Conservation (phyloP, 2,329 filamentous ascomycete species). For the Whalleya microplaca region DNA sequence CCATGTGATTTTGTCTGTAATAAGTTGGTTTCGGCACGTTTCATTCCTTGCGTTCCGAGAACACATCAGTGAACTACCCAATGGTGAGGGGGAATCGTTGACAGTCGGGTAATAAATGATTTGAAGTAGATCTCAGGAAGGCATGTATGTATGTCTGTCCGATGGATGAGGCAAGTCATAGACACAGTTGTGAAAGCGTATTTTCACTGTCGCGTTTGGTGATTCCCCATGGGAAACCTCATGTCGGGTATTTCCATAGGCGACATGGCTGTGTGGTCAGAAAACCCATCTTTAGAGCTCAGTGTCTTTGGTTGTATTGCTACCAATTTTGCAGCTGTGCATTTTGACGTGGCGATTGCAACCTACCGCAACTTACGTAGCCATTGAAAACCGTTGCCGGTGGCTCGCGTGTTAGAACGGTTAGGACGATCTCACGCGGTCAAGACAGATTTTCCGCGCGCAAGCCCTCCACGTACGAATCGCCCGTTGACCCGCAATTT, state of each 20-base stretch:
- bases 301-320: background rate
- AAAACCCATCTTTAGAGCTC: background rate
- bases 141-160: background rate
- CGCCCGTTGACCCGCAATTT: conserved; percentile 12
- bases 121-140: background rate
- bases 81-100: background rate
- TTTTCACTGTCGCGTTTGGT: background rate
- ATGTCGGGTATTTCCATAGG: background rate
- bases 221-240: background rate
- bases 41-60: background rate
- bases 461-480: conserved; percentile 3
- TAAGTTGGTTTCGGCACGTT: background rate
- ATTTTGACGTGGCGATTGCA: background rate
- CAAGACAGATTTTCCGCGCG: conserved; percentile 10
- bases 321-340: background rate
- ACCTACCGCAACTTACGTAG: background rate
- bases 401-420: conserved; percentile 7
- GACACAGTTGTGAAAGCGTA: background rate
- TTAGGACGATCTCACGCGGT: conserved; percentile 16
- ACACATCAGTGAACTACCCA: background rate
- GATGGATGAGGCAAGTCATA: background rate
- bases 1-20: background rate
- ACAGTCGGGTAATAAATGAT: background rate
- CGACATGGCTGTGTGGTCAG: background rate
- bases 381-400: conserved; percentile 1